Conservation (phyloP, 192 early-diverging fungal species). For the Diversispora epigaea region DNA sequence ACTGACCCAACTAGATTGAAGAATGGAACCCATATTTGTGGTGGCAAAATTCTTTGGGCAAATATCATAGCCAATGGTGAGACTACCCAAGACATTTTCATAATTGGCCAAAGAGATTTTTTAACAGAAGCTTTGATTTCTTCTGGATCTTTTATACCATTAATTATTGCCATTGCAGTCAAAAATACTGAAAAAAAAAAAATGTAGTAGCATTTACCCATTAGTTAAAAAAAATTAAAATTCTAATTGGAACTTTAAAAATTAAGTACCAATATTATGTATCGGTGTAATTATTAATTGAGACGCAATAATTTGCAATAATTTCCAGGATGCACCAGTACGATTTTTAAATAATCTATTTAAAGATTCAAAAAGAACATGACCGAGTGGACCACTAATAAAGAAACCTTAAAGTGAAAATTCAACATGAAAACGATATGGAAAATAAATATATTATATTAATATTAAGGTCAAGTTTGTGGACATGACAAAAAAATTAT, state of each 20-base stretch:
- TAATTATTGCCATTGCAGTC: constrained; percentile 78
- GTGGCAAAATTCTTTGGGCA: constrained; percentile 78
- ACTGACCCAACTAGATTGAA: constrained; percentile 71
- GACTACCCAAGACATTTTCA: constrained; percentile 82
- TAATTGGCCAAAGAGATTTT: constrained; percentile 64
- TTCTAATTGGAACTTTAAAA: not conserved
- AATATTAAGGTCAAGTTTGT: not conserved
- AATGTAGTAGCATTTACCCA: not conserved
- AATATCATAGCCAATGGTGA: constrained; percentile 77
- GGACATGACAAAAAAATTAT: not conserved
- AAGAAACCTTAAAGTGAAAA: constrained; percentile 56
- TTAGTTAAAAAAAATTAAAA: not conserved
- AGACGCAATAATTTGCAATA: constrained; percentile 71
- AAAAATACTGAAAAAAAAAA: constrained; percentile 63
- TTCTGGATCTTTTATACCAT: constrained; percentile 59
- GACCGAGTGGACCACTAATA: constrained; percentile 80
- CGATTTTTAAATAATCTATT: constrained; percentile 73
- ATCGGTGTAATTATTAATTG: constrained; percentile 84
- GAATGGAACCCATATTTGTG: constrained; percentile 84
- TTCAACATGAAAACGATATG: too few species aligned
- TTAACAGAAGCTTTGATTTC: constrained; percentile 58
- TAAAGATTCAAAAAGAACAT: constrained; percentile 74
- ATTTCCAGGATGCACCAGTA: constrained; percentile 59
- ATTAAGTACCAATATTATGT: constrained; percentile 52
- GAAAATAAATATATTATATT: too few species aligned